Base-by-base conservation (phyloP, 805 yeast genomes). In the Candida maesae region DNA sequence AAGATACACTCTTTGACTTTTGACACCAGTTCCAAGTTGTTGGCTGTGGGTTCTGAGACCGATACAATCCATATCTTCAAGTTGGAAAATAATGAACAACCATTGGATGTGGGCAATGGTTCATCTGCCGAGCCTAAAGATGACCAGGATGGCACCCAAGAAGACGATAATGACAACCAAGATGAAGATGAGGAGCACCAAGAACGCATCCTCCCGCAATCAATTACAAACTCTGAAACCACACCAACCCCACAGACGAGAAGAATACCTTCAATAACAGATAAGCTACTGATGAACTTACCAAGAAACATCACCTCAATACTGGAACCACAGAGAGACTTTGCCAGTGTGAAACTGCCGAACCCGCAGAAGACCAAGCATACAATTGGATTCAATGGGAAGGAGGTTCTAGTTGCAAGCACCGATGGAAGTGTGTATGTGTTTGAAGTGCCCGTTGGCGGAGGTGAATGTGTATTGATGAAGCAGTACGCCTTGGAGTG, bases 1-100 rank as follows among this genome's bases (percentile, higher is more conserved):
- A 61, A 63, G 31, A 77, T 81, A 11, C 71, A 69, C 38, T 72
- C 78, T 5, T 56, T 81, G 30, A 65, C 68, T 17, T 79, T 81
- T 53, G 75, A 77, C 44, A 47, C 60, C 16, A 76, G 74, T 46
- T 71, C 74, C 24, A 59, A 63, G 2, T 67, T 74, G 35, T 64
- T 81, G 3, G 71, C 77, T 11, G 82, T 80, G 20, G 73, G 81
- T 1, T 74, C 81, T 25, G 71, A 79, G 8, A 78, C 82, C 25
- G 84, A 76, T 11, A 81, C 88, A 0, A 74, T 81, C 8, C 88
- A 81, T 55, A 70, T 81, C 28, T 81, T 81, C 61, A 64, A 82
- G 36, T 55, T 81, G 12, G 40, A 19, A 6, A 25, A 5, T 10
- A 25, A 8, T 9, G 28, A 25, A 11, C 16, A 17, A 6, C n/a